Evolutionary conservation across 176 grass and related monocot genomes (phyloP), one percentile per base, ranked within the genome.

Genomic region (Cymbopogon citratus): DNA sequence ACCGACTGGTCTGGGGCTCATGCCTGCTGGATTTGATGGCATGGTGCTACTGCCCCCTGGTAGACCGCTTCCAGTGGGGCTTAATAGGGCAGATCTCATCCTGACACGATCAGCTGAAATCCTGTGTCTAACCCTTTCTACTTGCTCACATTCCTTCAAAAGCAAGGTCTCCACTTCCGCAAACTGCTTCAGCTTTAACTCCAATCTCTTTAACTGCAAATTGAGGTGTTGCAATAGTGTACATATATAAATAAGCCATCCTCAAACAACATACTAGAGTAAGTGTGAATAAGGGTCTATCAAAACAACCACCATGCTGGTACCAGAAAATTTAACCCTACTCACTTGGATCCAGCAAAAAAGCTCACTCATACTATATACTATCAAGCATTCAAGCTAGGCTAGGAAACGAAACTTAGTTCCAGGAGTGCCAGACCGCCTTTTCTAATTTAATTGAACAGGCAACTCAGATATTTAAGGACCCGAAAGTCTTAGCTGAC

Each of bases 131-230:
- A 81, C 60, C 75, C 87, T 87, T 57, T 98, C 96, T 9, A 91
- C 88, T 75, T 93, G 92, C 68, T 98, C 92, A 31, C 96, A 98
- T 90, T 98, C 96, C 85, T 98, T 98, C 76, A 95, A 81, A 51
- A 98, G 79, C 60, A 91, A 83, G 18, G 96, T 98, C 84, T 98
- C 96, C 12, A 98, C 85, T 81, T 98, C 92, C 0, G 96, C 96
- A 77, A 95, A 98, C 72, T 95, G 90, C 82, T 93, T 98, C 86
- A 98, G 26, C 85, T 95, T 98, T 75, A 93, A 67, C 79, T 98
- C 96, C 82, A 98, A 59, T 61, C 95, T 95, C 68, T 98, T 98
- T 57, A 98, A 86, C 96, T 95, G 92, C 84, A 90, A 75, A 75
- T 71, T 61, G 59, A 74, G 75, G 43, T 68, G 21, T 81, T 56